These are phyloP conservation scores for Gamsiella multidivaricata DNA, from an alignment of 192 early-diverging fungal species.

Conservation along the genomic window DNA sequence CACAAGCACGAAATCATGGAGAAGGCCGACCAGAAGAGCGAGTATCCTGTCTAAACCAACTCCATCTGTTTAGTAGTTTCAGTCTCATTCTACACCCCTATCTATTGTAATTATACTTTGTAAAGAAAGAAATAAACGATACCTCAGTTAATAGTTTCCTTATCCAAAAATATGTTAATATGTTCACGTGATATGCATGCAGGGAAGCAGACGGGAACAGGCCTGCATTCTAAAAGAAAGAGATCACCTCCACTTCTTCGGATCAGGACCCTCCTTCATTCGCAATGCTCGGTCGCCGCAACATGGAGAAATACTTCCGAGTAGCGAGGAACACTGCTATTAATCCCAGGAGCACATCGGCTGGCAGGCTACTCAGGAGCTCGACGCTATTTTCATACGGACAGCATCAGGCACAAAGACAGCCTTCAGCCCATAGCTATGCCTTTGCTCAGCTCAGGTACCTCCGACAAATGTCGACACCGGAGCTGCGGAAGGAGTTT, in stretches of 20 bases:
- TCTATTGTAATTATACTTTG: no score
- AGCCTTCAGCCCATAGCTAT: not conserved
- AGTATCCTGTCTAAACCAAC: not conserved
- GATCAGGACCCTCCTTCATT: not conserved
- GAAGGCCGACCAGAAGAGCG: no score
- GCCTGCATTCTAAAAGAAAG: not conserved
- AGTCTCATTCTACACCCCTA: no score
- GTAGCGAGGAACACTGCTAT: not conserved
- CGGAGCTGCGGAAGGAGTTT: slow-evolving; percentile 59
- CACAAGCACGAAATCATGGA: not conserved
- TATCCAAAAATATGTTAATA: no score
- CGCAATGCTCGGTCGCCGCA: slow-evolving; percentile 15
- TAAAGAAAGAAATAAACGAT: no score
- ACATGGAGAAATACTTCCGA: slow-evolving; percentile 20
- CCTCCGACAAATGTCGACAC: slow-evolving; percentile 50
- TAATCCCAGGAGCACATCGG: not conserved
- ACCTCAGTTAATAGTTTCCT: no score
- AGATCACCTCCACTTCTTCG: not conserved
- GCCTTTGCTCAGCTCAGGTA: slow-evolving; percentile 15
- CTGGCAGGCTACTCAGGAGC: not conserved
- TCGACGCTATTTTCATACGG: not conserved
- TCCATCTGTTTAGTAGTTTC: no score
- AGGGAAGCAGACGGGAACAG: no score
- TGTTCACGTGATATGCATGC: no score
- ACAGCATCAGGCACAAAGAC: no score